Conservation (phyloP, 2,329 filamentous ascomycete species). For the Aspergillus sp. region DNA sequence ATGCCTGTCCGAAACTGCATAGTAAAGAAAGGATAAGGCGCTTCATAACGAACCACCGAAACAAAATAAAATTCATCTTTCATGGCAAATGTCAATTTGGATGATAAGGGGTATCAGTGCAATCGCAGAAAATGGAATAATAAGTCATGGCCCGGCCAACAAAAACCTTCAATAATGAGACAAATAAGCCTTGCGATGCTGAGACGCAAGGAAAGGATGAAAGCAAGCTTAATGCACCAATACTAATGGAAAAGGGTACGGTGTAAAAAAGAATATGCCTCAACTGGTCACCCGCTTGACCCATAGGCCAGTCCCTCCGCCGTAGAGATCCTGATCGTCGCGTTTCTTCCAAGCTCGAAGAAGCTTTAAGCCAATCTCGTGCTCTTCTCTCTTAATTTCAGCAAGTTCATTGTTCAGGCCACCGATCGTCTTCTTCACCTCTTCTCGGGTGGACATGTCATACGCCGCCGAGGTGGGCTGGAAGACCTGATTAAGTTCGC, state of each 20-base stretch:
- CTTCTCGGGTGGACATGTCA: conserved; percentile 51
- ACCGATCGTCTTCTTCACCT: conserved; percentile 57
- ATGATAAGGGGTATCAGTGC: neutral
- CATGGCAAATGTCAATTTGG: neutral
- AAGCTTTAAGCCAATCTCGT: conserved; percentile 68
- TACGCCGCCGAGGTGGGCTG: conserved; percentile 60
- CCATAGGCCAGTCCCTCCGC: conserved; percentile 59
- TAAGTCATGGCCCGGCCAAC: conserved; percentile 4
- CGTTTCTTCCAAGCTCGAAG: conserved; percentile 66
- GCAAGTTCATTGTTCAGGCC: conserved; percentile 58
- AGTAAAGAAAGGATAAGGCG: conserved; percentile 1
- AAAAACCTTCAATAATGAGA: neutral
- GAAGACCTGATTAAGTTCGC: conserved; percentile 70
- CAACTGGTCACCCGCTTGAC: conserved; percentile 65
- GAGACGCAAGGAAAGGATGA: no score
- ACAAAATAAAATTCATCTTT: neutral
- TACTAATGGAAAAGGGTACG: no score
- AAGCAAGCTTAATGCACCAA: no score
- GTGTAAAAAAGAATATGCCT: conserved; percentile 13
- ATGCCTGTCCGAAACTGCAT: neutral
- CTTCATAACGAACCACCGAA: neutral
- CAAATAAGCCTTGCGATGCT: no score
- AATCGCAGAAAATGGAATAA: neutral
- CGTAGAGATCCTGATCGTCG: conserved; percentile 50
- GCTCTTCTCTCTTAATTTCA: conserved; percentile 66